phyloP scores from a whole-genome alignment of 768 basidiomycete species.

The Krasilnikovozyma curviuscula region DNA sequence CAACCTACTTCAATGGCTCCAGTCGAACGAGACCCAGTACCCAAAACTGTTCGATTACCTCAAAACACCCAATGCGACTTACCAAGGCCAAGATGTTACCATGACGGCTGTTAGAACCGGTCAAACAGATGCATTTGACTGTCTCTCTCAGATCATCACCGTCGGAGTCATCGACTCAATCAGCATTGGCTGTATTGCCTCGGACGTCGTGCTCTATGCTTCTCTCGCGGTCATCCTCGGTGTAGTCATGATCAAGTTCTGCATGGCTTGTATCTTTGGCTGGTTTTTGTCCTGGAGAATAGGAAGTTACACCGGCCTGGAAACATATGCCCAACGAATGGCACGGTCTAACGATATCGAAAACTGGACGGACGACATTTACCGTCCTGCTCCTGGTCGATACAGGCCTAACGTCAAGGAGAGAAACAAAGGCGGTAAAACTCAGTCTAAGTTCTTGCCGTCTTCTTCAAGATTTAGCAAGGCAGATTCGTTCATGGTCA shows the following conservation, averaged over 20 bases:
- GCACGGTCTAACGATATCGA: slow-evolving; percentile 78
- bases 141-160: slow-evolving; percentile 64
- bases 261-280: slow-evolving; percentile 88
- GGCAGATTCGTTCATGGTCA: slow-evolving; percentile 38
- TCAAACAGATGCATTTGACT: slow-evolving; percentile 48
- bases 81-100: slow-evolving; percentile 67
- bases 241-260: slow-evolving; percentile 82
- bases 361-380: slow-evolving; percentile 89
- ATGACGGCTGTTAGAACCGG: slow-evolving; percentile 58
- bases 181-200: slow-evolving; percentile 89
- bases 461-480: slow-evolving; percentile 39
- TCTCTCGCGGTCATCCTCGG: slow-evolving; percentile 95
- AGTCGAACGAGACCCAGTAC: slow-evolving; percentile 56
- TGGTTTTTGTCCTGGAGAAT: slow-evolving; percentile 98
- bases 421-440: slow-evolving; percentile 32
- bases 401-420: slow-evolving; percentile 77
- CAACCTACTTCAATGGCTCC: slow-evolving; percentile 65
- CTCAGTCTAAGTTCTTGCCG: slow-evolving; percentile 29
- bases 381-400: slow-evolving; percentile 71
- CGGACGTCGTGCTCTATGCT: slow-evolving; percentile 78
- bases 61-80: slow-evolving; percentile 48
- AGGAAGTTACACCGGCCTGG: slow-evolving; percentile 77
- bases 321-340: slow-evolving; percentile 84
- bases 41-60: slow-evolving; percentile 65
- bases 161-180: slow-evolving; percentile 90